Evolutionary conservation across 2,329 filamentous ascomycete species (phyloP), one percentile per base, ranked within the genome.

Genomic region (Juglanconis juglandina): DNA sequence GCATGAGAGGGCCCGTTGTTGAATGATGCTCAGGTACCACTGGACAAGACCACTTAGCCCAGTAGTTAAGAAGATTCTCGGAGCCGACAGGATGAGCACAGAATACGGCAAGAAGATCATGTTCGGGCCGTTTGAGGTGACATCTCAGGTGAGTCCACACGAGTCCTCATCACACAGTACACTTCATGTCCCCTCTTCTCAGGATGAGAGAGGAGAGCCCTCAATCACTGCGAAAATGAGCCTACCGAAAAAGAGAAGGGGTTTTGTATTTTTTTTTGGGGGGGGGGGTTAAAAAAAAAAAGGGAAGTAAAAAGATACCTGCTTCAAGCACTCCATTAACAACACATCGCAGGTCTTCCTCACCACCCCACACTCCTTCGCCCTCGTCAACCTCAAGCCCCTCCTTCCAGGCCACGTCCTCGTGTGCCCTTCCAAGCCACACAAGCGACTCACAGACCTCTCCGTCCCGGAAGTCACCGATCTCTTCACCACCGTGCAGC

Each of bases 301-400:
- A 24, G 24, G 24, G 24, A 24, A 24, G 24, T 24, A 24, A 24
- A 24, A 24, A 24, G 24, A 24, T 2, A 24, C 24, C 24, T 24
- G 24, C 24, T 24, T 24, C 24, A 24, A 24, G 24, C 24, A 24
- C 24, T 24, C 24, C 24, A 24, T 24, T 24, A 24, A 24, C 24
- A 24, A 24, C 24, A 24, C 24, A 24, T 24, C 24, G 24, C 67
- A 97, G 90, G 91, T 97, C 78, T 98, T 98, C 79, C 85, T 96
- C 75, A 81, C 81, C 66, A 96, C 93, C 1, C 81, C 84, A 0
- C 82, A 89, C 68, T 91, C 88, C 67, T 97, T 92, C 77, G 92
- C 91, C 57, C 82, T 98, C 64, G 93, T 98, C 60, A 99, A 99
- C 77, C 86, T 98, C 72, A 97, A 96, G 76, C 95, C 95, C 32